A percentile compares a stretch with the other conserved stretches of the same genome.
These are phyloP conservation scores for Talaromyces funiculosus DNA, from an alignment of 2,329 filamentous ascomycete species.

Conservation along the genomic window DNA sequence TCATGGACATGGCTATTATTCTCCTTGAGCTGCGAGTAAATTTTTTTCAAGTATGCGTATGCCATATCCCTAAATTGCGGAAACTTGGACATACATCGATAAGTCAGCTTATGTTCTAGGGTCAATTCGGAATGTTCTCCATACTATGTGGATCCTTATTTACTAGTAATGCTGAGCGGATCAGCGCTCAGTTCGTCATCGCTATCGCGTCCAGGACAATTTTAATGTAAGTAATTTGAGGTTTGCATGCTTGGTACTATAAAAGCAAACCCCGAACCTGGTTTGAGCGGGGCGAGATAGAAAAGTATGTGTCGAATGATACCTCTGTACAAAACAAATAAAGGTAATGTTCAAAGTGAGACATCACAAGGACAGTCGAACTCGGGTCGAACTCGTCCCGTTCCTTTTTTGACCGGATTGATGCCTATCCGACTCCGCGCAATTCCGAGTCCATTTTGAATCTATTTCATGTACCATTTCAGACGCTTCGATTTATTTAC, in stretches of 20 bases:
- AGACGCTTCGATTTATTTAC: too few relatives aligned
- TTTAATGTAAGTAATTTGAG: too few relatives aligned
- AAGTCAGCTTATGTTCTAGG: too few relatives aligned
- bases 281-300: neutral
- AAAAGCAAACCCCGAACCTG: neutral
- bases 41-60: too few relatives aligned
- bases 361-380: neutral
- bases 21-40: too few relatives aligned
- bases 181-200: neutral
- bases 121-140: neutral
- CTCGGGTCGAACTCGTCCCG: neutral
- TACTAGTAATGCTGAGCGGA: neutral
- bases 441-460: neutral
- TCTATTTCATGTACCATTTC: too few relatives aligned
- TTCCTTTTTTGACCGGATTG: neutral
- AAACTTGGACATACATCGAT: too few relatives aligned
- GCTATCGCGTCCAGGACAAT: neutral
- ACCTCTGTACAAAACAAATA: neutral
- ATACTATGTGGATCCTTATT: neutral
- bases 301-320: neutral
- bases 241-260: neutral
- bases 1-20: too few relatives aligned
- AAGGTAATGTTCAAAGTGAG: neutral
- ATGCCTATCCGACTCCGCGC: too few relatives aligned
- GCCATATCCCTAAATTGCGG: too few relatives aligned